These are phyloP conservation scores for Alnus rubra DNA, from an alignment of 306 rosid species.

Conservation along the genomic window DNA sequence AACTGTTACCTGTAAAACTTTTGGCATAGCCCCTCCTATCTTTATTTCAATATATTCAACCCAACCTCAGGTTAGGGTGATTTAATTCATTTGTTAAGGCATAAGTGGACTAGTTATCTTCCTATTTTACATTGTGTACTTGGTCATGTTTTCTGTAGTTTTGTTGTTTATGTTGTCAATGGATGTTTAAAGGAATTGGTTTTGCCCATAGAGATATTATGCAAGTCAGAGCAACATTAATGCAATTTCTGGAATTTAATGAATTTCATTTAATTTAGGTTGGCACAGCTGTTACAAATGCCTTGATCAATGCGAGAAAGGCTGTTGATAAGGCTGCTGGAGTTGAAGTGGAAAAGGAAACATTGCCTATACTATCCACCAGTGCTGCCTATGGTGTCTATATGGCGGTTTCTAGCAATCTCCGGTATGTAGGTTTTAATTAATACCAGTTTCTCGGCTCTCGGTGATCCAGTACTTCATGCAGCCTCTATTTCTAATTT, in stretches of 20 bases:
- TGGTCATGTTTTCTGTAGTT: too few relatives aligned
- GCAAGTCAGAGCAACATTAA: background rate
- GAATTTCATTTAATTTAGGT: constrained; percentile 45
- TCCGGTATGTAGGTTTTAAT: constrained; percentile 57
- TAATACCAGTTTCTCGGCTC: constrained; percentile 15
- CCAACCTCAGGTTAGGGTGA: too few relatives aligned
- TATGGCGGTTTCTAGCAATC: constrained; percentile 93
- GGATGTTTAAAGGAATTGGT: too few relatives aligned
- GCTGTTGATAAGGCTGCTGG: constrained; percentile 63
- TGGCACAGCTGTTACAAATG: constrained; percentile 89
- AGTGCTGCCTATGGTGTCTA: constrained; percentile 88
- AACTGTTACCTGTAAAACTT: too few relatives aligned
- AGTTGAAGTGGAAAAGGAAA: constrained; percentile 83
- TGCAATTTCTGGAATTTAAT: constrained; percentile 7
- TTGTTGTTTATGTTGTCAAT: background rate
- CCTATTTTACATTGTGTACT: too few relatives aligned
- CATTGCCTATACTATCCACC: constrained; percentile 77
- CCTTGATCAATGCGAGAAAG: constrained; percentile 73
- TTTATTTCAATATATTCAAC: too few relatives aligned
- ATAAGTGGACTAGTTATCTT: too few relatives aligned
- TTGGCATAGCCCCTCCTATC: too few relatives aligned
- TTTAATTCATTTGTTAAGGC: too few relatives aligned
- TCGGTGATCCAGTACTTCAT: constrained; percentile 17
- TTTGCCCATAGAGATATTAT: background rate
- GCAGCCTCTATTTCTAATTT: background rate